A percentile compares a stretch with the other conserved stretches of the same genome.
These are phyloP conservation scores for Lipomyces starkeyi DNA, from an alignment of 805 yeast genomes.

Conservation along the genomic window DNA sequence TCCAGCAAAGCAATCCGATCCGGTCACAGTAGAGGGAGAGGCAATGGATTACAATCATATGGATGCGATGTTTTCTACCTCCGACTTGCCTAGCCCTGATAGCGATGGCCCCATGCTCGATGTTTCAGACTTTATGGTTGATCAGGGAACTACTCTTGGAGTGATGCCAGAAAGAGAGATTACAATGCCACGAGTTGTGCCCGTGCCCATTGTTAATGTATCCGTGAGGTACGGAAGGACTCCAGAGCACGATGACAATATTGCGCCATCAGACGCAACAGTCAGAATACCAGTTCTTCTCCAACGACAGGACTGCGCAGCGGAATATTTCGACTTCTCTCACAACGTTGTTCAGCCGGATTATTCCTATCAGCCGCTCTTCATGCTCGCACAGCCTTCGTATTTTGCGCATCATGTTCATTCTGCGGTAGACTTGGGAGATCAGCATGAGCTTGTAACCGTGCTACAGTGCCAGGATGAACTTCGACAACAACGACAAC, in stretches of 20 bases:
- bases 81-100: background rate
- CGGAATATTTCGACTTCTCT: background rate
- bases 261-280: background rate
- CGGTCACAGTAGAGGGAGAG: background rate
- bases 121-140: background rate
- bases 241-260: background rate
- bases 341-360: background rate
- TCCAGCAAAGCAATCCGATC: background rate
- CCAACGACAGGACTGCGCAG: background rate
- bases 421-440: conserved; percentile 1
- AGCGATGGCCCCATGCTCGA: background rate
- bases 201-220: background rate
- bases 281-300: background rate
- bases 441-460: conserved; percentile 1
- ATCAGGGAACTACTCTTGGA: background rate
- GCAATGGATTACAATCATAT: background rate
- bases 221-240: background rate
- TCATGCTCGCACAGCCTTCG: background rate
- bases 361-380: background rate
- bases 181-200: background rate
- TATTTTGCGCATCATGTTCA: background rate
- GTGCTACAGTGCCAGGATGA: background rate
- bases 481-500: background rate
- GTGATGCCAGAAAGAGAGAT: background rate
- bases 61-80: background rate